Evolutionary conservation across 192 early-diverging fungal genomes (phyloP).

Genomic region (Diversispora eburnea): DNA sequence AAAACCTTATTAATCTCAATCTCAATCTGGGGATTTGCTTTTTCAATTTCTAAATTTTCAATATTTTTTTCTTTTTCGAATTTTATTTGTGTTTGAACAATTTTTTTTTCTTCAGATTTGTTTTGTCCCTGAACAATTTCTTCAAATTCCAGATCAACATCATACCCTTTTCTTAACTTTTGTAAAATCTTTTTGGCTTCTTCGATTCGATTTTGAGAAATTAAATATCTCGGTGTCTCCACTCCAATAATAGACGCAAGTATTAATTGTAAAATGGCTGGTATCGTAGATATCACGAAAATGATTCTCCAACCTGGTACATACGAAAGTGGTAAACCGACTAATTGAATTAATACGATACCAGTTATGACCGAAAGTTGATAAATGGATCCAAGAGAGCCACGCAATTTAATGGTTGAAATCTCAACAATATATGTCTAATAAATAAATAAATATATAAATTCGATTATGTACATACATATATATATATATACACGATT

Average conservation of each 20-base stretch:
- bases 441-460: slow-evolving; percentile 28
- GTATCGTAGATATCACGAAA: slow-evolving; percentile 59
- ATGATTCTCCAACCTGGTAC: slow-evolving; percentile 71
- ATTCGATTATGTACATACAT: not conserved
- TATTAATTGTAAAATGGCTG: slow-evolving; percentile 54
- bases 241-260: slow-evolving; percentile 65
- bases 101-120: slow-evolving; percentile 32
- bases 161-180: slow-evolving; percentile 46
- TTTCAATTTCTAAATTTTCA: not conserved
- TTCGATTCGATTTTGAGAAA: slow-evolving; percentile 58
- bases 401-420: slow-evolving; percentile 65
- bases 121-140: slow-evolving; percentile 57
- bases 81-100: not conserved
- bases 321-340: slow-evolving; percentile 57
- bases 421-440: slow-evolving; percentile 78
- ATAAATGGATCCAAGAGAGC: slow-evolving; percentile 66
- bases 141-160: slow-evolving; percentile 59
- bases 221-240: slow-evolving; percentile 74
- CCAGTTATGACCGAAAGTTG: slow-evolving; percentile 79
- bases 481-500: slow-evolving; percentile 34
- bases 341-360: slow-evolving; percentile 66
- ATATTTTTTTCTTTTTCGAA: not conserved
- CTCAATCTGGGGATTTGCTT: not conserved
- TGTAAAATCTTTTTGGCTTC: slow-evolving; percentile 55
- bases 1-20: not conserved